Evolutionary conservation across 192 early-diverging fungal genomes (phyloP), one percentile per base, ranked within the genome.

Genomic region (Piromyces finnis): DNA sequence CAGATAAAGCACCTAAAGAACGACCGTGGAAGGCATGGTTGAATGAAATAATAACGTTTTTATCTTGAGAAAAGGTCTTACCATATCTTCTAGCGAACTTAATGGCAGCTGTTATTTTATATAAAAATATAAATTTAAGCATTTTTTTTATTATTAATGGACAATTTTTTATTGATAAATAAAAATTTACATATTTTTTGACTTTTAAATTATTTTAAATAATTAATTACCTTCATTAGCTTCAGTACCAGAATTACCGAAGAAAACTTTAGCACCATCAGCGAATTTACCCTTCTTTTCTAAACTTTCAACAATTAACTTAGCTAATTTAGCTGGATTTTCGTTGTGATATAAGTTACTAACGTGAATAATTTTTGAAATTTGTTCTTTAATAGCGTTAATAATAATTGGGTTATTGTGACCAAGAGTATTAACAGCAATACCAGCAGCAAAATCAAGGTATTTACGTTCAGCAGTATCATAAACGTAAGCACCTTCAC

Each of bases 41-140:
- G 83, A 98, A 99, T 51, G 93, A 94, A 28, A 99, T 87, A 77
- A 98, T 86, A 28, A 88, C 87, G 82, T 89, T 84, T 84, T 96
- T 95, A 26, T 88, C 86, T 28, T 26, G 51, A 68, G 51, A 68
- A 68, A 68, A n/a, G n/a, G 51, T 68, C 32, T 91, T 94, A 32
- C 93, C 96, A 84, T 92, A 93, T 84, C 97, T 98, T 79, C 94
- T 88, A 22, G 93, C 95, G 89, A 98, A 99, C 87, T 99, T 99
- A 30, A 99, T 82, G 2, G 96, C 95, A 36, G 85, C 88, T 89
- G n/a, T 12, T 68, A 22, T 51, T 51, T 51, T 51, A n/a, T n/a
- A n/a, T n/a, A n/a, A n/a, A n/a, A n/a, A n/a, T n/a, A n/a, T n/a
- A n/a, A n/a, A n/a, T n/a, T n/a, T n/a, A n/a, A n/a, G n/a, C n/a